Conservation (phyloP, 108 stramenopile genomes). For the Stephanodiscus triporus region DNA sequence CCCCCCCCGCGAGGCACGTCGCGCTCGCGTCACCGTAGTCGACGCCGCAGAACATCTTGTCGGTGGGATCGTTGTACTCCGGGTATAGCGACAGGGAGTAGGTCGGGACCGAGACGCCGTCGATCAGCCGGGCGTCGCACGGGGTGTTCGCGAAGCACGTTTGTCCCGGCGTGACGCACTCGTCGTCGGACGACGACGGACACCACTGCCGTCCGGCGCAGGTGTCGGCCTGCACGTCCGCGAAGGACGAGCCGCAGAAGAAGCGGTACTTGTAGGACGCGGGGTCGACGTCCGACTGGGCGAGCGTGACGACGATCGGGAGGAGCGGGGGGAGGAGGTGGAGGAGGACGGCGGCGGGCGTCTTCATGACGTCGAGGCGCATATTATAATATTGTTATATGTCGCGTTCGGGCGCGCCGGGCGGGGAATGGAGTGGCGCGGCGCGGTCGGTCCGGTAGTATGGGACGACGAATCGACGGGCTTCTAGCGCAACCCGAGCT, state of each 20-base stretch:
- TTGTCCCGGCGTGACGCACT: slow-evolving; percentile 41
- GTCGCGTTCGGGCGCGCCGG: too few relatives aligned
- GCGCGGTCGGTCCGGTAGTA: too few relatives aligned
- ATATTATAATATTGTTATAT: too few relatives aligned
- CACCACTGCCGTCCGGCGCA: slow-evolving; percentile 50
- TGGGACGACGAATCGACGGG: too few relatives aligned
- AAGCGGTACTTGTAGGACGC: slow-evolving; percentile 35
- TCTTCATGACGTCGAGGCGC: too few relatives aligned
- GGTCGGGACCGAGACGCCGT: slow-evolving; percentile 33
- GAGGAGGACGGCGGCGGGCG: neutral
- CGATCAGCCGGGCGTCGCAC: slow-evolving; percentile 43
- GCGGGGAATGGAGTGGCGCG: too few relatives aligned
- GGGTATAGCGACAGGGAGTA: slow-evolving; percentile 32
- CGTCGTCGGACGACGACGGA: slow-evolving; percentile 41
- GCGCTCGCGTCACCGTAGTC: slow-evolving; percentile 33
- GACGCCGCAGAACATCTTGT: slow-evolving; percentile 49
- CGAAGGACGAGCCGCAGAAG: slow-evolving; percentile 53
- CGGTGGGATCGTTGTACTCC: slow-evolving; percentile 27
- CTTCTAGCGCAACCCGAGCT: too few relatives aligned
- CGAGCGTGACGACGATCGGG: neutral
- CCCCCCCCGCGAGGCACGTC: slow-evolving; percentile 31
- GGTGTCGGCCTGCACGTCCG: slow-evolving; percentile 50
- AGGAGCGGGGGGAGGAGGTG: too few relatives aligned
- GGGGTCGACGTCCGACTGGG: slow-evolving; percentile 11
- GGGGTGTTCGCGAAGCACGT: slow-evolving; percentile 57